These are phyloP conservation scores for Populus deltoides DNA, from an alignment of 345 rosid species.

Conservation along the genomic window DNA sequence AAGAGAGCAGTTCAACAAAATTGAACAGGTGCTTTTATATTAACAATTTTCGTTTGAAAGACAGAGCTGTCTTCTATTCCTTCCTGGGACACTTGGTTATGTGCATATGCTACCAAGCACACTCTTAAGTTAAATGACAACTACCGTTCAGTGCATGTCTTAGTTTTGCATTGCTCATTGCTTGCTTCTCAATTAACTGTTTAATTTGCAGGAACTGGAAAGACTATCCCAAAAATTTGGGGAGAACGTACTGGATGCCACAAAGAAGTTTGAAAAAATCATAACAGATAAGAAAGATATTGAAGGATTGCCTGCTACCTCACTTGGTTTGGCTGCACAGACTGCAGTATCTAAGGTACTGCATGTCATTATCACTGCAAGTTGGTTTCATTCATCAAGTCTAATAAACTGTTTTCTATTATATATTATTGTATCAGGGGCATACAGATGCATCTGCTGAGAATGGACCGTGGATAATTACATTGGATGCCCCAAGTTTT, in stretches of 20 bases:
- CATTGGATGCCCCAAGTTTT: constrained; percentile 79
- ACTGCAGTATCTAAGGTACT: constrained; percentile 81
- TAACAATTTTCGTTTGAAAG: background rate
- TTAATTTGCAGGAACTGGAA: constrained; percentile 64
- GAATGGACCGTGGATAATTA: constrained; percentile 83
- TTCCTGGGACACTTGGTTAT: background rate
- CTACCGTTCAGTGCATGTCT: background rate
- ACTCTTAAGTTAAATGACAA: background rate
- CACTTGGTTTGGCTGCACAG: constrained; percentile 88
- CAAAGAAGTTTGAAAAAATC: constrained; percentile 82
- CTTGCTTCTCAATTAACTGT: background rate
- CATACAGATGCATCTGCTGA: constrained; percentile 79
- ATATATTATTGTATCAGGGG: constrained; percentile 42
- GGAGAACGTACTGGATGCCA: constrained; percentile 89
- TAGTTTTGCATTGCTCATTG: background rate
- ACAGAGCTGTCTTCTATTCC: background rate
- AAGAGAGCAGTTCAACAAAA: constrained; percentile 77
- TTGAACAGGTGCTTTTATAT: constrained; percentile 67
- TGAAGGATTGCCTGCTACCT: constrained; percentile 85
- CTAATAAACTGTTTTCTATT: background rate
- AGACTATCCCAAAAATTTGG: constrained; percentile 71
- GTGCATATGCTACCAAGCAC: background rate
- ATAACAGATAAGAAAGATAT: constrained; percentile 76
- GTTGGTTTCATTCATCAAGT: background rate
- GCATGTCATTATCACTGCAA: constrained; percentile 3